Evolutionary conservation across 495 filamentous ascomycete species (phyloP).

Genomic region (Xeromyces bisporus): DNA sequence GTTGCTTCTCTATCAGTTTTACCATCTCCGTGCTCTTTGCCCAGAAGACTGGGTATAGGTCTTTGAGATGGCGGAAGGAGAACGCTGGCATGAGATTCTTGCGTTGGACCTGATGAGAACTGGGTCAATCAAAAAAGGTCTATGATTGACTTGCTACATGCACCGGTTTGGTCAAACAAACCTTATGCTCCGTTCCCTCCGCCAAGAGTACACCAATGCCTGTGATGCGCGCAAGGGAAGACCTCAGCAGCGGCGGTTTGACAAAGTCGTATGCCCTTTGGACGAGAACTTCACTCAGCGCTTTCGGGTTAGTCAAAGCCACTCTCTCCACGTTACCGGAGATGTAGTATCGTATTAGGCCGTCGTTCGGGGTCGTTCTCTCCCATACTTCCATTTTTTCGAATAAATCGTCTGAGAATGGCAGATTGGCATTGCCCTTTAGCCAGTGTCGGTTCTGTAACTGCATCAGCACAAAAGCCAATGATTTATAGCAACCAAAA

Average conservation of each 20-base stretch:
- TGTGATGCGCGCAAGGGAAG: conserved; percentile 43
- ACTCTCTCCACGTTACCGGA: conserved; percentile 57
- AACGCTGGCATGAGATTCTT: conserved; percentile 75
- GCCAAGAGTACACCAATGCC: conserved; percentile 66
- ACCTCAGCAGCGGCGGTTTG: conserved; percentile 45
- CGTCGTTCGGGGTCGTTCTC: conserved; percentile 56
- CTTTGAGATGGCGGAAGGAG: conserved; percentile 67
- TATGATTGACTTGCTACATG: no score
- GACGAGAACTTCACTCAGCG: conserved; percentile 45
- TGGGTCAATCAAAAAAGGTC: no score
- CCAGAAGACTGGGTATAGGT: conserved; percentile 79
- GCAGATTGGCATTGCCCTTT: conserved; percentile 13
- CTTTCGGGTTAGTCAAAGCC: conserved; percentile 46
- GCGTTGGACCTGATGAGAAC: conserved; percentile 43
- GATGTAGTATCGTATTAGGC: conserved; percentile 54
- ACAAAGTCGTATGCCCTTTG: conserved; percentile 62
- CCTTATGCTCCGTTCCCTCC: conserved; percentile 74
- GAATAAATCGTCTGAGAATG: conserved; percentile 32
- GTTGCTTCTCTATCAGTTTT: conserved; percentile 22
- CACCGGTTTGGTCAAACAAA: conserved; percentile 4
- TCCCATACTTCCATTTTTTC: conserved; percentile 43
- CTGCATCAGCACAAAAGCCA: no score
- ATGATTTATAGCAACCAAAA: no score
- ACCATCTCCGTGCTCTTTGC: conserved; percentile 39
- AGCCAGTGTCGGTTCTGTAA: conserved; percentile 21